phyloP scores from a whole-genome alignment of 2,329 filamentous ascomycete genomes.

The Sordariomycetes sp. region DNA sequence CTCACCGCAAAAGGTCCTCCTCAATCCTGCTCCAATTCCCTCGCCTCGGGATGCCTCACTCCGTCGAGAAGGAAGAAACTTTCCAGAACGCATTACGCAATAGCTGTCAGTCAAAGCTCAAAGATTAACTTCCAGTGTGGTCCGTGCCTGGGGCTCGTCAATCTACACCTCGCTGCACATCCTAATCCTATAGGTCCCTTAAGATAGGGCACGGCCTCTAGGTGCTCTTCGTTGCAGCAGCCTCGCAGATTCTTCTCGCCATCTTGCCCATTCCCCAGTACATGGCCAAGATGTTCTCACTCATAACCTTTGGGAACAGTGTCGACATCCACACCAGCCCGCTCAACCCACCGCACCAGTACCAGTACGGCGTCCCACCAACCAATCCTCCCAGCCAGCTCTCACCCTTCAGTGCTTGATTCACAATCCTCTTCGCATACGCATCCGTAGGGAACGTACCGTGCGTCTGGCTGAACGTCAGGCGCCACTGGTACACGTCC shows the following conservation, averaged over 20 bases:
- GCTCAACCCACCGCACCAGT: slow-evolving; percentile 6
- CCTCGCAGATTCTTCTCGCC: slow-evolving; percentile 3
- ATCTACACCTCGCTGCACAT: too few species aligned
- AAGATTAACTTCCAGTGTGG: too few species aligned
- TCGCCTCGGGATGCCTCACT: too few species aligned
- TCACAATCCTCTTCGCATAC: slow-evolving; percentile 34
- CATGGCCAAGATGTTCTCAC: slow-evolving; percentile 1
- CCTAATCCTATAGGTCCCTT: too few species aligned
- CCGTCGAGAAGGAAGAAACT: too few species aligned
- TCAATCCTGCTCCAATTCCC: too few species aligned
- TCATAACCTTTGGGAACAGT: slow-evolving; percentile 5
- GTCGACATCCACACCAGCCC: slow-evolving; percentile 4
- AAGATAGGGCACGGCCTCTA: not conserved
- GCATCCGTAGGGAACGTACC: slow-evolving; percentile 27
- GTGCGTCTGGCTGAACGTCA: slow-evolving; percentile 39
- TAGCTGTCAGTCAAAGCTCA: too few species aligned
- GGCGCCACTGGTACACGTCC: slow-evolving; percentile 34
- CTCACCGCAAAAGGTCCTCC: not conserved
- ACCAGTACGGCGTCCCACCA: slow-evolving; percentile 3
- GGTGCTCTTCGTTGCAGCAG: slow-evolving; percentile 2
- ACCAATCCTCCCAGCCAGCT: slow-evolving; percentile 17
- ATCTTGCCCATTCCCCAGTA: slow-evolving; percentile 6
- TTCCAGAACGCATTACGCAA: too few species aligned
- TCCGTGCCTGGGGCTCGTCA: too few species aligned
- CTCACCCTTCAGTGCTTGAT: slow-evolving; percentile 28